phyloP scores from a whole-genome alignment of 768 basidiomycete species.

The Russula emetica region DNA sequence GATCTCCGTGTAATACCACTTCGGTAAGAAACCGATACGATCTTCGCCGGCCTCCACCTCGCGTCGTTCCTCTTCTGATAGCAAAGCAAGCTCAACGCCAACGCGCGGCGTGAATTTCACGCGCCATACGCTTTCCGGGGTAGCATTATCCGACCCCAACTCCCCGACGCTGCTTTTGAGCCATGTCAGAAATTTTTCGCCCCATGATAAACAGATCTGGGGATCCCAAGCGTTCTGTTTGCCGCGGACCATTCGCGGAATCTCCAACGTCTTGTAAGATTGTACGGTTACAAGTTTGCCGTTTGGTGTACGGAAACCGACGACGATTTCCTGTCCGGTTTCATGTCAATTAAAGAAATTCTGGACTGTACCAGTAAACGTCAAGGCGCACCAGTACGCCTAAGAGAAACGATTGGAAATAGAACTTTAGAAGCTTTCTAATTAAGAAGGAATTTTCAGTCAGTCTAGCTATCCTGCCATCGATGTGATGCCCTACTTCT shows the following conservation, averaged over 20 bases:
- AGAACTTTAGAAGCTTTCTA: slow-evolving; percentile 89
- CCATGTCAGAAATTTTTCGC: slow-evolving; percentile 54
- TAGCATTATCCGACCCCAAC: background rate
- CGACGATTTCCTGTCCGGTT: slow-evolving; percentile 67
- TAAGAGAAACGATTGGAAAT: slow-evolving; percentile 86
- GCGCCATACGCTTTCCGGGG: slow-evolving; percentile 55
- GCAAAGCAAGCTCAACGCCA: slow-evolving; percentile 49
- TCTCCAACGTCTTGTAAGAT: slow-evolving; percentile 70
- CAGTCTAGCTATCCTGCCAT: background rate
- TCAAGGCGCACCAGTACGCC: slow-evolving; percentile 65
- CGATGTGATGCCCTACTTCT: slow-evolving; percentile 50
- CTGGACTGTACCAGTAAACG: background rate
- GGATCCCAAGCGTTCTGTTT: slow-evolving; percentile 79
- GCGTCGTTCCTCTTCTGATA: slow-evolving; percentile 47
- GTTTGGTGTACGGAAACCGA: slow-evolving; percentile 80
- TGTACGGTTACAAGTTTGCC: slow-evolving; percentile 65
- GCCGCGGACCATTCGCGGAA: slow-evolving; percentile 73
- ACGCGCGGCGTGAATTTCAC: slow-evolving; percentile 55
- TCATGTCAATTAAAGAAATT: slow-evolving; percentile 3
- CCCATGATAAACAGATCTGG: slow-evolving; percentile 68
- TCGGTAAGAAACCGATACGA: slow-evolving; percentile 73
- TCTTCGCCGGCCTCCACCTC: slow-evolving; percentile 67
- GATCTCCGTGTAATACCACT: slow-evolving; percentile 53
- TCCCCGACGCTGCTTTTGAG: slow-evolving; percentile 33
- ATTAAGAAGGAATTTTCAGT: slow-evolving; percentile 4